phyloP scores from a whole-genome alignment of 805 yeast species.

The Wickerhamomyces ciferrii region DNA sequence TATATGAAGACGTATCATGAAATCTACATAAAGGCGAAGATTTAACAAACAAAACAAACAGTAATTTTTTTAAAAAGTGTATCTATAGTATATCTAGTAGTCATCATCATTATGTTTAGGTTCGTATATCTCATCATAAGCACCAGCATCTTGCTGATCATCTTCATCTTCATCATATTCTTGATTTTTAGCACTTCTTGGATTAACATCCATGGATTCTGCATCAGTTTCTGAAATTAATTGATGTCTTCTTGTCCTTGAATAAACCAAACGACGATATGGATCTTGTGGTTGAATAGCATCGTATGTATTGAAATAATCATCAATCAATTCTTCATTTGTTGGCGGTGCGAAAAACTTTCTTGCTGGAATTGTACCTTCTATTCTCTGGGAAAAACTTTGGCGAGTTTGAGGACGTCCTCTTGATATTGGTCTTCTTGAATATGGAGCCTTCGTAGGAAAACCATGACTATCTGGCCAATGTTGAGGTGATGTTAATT shows the following conservation, averaged over 20 bases:
- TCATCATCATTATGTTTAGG: not conserved
- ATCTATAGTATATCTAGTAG: not conserved
- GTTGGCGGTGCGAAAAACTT: not conserved
- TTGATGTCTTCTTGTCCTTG: not conserved
- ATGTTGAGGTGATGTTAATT: not conserved
- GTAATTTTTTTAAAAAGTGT: no score
- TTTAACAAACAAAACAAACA: no score
- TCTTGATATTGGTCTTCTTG: not conserved
- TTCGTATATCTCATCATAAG: not conserved
- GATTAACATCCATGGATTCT: not conserved
- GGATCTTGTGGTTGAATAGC: constrained; percentile 6
- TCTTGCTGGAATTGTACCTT: not conserved
- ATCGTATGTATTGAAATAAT: constrained; percentile 8
- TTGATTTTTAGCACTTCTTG: not conserved
- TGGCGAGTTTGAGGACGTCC: not conserved
- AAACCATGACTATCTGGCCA: not conserved
- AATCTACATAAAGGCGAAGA: no score
- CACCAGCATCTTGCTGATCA: not conserved
- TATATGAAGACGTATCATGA: no score
- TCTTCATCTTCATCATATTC: not conserved
- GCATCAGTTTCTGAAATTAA: not conserved
- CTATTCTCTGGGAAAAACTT: not conserved
- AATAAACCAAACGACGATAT: not conserved
- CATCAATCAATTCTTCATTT: constrained; percentile 5
- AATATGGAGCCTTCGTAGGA: not conserved